Percentiles rank a stretch among this genome's conserved stretches.
phyloP scores from a whole-genome alignment of 2,329 filamentous ascomycete genomes.

The Paracorniculantispora psalliotae region DNA sequence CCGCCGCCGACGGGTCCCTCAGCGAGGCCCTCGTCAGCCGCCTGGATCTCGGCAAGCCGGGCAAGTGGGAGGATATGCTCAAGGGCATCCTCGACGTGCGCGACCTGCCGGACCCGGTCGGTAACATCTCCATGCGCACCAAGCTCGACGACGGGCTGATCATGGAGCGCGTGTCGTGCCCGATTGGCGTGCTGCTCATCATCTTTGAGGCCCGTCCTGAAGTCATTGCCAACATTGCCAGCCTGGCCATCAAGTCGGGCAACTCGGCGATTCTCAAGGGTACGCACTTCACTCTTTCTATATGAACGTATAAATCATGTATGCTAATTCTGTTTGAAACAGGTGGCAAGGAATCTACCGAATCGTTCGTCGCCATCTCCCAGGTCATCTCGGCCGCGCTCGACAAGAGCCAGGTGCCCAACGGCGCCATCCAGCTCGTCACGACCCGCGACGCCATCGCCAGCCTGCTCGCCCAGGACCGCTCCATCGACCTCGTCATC shows the following conservation, averaged over 20 bases:
- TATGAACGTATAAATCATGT: too few species aligned
- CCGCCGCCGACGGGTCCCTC: slow-evolving; percentile 69
- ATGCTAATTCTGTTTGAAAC: too few species aligned
- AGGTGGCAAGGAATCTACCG: slow-evolving; percentile 90
- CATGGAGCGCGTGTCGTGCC: slow-evolving; percentile 84
- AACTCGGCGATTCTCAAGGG: slow-evolving; percentile 96
- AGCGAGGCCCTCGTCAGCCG: slow-evolving; percentile 82
- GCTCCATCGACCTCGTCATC: slow-evolving; percentile 90
- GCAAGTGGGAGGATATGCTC: slow-evolving; percentile 97
- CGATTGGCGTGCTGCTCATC: slow-evolving; percentile 94
- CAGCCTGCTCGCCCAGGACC: slow-evolving; percentile 78
- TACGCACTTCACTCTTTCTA: too few species aligned
- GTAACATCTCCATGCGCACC: slow-evolving; percentile 77
- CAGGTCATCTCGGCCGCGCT: slow-evolving; percentile 77
- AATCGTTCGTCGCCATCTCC: slow-evolving; percentile 92
- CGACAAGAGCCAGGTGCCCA: slow-evolving; percentile 67
- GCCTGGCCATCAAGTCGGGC: slow-evolving; percentile 91
- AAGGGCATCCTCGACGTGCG: slow-evolving; percentile 89
- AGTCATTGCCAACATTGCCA: slow-evolving; percentile 97
- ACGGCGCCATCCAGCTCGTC: slow-evolving; percentile 86
- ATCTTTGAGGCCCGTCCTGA: slow-evolving; percentile 98
- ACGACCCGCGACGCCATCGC: slow-evolving; percentile 88
- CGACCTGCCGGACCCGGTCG: slow-evolving; percentile 81
- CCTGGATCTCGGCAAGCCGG: slow-evolving; percentile 76
- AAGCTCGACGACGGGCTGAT: slow-evolving; percentile 79